phyloP scores from a whole-genome alignment of 257 asterid genomes.

The Penstemon eatonii region DNA sequence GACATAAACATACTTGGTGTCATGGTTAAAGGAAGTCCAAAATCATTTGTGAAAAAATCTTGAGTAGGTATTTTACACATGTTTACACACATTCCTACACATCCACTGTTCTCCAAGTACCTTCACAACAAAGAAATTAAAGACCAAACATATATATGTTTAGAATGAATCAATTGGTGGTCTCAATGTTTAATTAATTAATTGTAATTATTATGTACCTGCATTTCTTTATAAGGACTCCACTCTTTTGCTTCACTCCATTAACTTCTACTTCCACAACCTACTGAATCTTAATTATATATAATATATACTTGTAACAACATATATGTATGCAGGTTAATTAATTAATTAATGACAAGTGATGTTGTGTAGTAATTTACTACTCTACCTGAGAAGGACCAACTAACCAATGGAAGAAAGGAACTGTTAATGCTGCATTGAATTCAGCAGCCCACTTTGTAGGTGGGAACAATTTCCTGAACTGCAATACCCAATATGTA shows the following conservation, averaged over 20 bases:
- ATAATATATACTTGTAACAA: not conserved
- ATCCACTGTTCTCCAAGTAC: slow-evolving; percentile 94
- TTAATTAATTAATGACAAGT: too few relatives aligned
- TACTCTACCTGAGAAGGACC: slow-evolving; percentile 86
- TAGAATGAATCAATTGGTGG: too few relatives aligned
- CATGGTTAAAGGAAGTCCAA: slow-evolving; percentile 96
- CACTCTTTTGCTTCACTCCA: slow-evolving; percentile 88
- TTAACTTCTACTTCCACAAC: slow-evolving; percentile 80
- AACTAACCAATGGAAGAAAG: slow-evolving; percentile 93
- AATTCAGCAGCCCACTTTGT: slow-evolving; percentile 91
- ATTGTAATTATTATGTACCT: slow-evolving; percentile 38
- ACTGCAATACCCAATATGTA: slow-evolving; percentile 43
- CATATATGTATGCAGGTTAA: not conserved
- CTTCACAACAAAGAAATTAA: slow-evolving; percentile 31
- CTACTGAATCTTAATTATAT: slow-evolving; percentile 41
- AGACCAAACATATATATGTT: too few relatives aligned
- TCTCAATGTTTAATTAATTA: too few relatives aligned
- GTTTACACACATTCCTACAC: slow-evolving; percentile 93
- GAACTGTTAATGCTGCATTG: slow-evolving; percentile 85
- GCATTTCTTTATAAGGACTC: slow-evolving; percentile 95
- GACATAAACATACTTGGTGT: slow-evolving; percentile 64
- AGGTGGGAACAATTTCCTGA: slow-evolving; percentile 86
- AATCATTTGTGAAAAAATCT: slow-evolving; percentile 92
- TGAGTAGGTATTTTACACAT: slow-evolving; percentile 98
- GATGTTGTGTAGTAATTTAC: not conserved